A percentile compares a stretch with the other conserved stretches of the same genome.
Evolutionary conservation across 306 rosid genomes (phyloP).

Genomic region (Adenanthera pavonina): DNA sequence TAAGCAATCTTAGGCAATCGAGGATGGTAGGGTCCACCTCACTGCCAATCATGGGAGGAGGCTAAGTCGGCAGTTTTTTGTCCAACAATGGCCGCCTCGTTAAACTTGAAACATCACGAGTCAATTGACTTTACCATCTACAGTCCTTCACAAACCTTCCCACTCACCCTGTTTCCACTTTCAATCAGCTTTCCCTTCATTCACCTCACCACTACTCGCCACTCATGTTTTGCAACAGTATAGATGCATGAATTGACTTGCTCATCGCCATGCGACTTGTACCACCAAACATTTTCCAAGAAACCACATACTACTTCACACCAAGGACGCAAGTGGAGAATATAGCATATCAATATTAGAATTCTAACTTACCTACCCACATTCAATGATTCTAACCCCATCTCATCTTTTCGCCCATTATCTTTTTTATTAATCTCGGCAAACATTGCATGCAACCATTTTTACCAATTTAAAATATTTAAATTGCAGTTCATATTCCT

Average conservation of each 20-base stretch:
- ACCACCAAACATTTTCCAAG: neutral
- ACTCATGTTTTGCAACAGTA: neutral
- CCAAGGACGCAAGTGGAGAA: neutral
- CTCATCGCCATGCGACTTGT: neutral
- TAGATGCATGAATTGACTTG: slow-evolving; percentile 3
- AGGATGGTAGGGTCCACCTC: slow-evolving; percentile 13
- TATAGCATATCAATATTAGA: neutral
- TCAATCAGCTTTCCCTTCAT: neutral
- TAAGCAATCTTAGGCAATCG: neutral
- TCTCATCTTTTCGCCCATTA: neutral
- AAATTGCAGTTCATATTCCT: no score
- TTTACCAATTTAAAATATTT: no score
- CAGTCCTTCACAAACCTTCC: neutral
- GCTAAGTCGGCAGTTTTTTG: slow-evolving; percentile 37
- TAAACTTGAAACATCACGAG: neutral
- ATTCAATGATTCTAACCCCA: neutral
- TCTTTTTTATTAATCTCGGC: neutral
- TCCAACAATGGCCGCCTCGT: neutral
- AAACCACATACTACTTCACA: neutral
- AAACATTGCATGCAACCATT: no score
- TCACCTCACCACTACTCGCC: neutral
- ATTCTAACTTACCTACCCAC: neutral
- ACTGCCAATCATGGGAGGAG: slow-evolving; percentile 19
- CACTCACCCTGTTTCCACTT: neutral
- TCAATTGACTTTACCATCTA: slow-evolving; percentile 8